These are phyloP conservation scores for Erysimum cheiri DNA, from an alignment of 441 rosid species.

Conservation along the genomic window DNA sequence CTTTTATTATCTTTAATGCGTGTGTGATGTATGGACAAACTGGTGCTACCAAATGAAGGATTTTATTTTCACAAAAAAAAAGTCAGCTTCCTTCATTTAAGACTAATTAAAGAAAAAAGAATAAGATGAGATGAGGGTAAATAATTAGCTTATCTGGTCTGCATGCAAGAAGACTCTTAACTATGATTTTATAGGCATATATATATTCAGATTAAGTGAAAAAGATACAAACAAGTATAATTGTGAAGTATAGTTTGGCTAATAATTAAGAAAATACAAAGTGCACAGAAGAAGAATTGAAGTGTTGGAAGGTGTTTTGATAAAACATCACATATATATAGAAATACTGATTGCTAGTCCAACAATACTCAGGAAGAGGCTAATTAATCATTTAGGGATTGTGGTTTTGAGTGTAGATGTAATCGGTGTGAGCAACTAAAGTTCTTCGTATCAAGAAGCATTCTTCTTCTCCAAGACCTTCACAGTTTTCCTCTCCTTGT, in stretches of 20 bases:
- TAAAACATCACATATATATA: background rate
- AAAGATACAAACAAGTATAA: background rate
- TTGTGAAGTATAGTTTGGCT: background rate
- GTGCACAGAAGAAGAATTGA: background rate
- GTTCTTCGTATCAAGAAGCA: conserved; percentile 70
- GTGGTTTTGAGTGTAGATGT: conserved; percentile 67
- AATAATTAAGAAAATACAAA: conserved; percentile 15
- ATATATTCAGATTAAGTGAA: conserved; percentile 1
- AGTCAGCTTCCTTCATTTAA: conserved; percentile 33
- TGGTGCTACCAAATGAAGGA: conserved; percentile 11
- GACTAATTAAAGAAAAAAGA: background rate
- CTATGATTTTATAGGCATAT: too few species aligned
- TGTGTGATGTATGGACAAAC: conserved; percentile 22
- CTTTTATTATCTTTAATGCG: conserved; percentile 29
- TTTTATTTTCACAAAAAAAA: conserved; percentile 15
- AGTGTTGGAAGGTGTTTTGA: background rate
- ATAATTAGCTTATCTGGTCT: conserved; percentile 27
- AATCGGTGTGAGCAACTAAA: conserved; percentile 69
- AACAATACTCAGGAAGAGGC: background rate
- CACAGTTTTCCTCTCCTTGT: conserved; percentile 50
- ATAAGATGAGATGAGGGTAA: background rate
- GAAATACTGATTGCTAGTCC: background rate
- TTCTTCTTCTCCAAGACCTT: conserved; percentile 60
- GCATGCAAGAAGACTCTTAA: background rate
- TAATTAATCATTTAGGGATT: conserved; percentile 47